Percentiles rank a stretch among this genome's conserved stretches.
Evolutionary conservation across 345 rosid species (phyloP).

Genomic region (Xanthoceras sorbifolium): DNA sequence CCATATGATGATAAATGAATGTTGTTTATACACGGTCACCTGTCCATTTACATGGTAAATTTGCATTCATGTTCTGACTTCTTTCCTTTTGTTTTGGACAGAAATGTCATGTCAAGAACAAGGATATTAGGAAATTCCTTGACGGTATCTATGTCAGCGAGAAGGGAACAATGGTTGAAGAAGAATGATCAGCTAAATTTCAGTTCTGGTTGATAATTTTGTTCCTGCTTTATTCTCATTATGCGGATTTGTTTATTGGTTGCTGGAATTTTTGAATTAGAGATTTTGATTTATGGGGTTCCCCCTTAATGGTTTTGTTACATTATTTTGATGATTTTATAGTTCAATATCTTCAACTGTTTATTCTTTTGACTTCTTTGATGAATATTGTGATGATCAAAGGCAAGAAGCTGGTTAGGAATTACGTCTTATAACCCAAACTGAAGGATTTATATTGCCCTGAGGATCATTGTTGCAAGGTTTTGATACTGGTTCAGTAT

Average conservation of each 20-base stretch:
- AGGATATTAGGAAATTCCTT: slow-evolving; percentile 29
- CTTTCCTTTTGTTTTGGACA: neutral
- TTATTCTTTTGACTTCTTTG: neutral
- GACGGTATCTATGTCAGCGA: slow-evolving; percentile 28
- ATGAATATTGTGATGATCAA: neutral
- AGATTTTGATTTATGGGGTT: neutral
- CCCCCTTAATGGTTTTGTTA: neutral
- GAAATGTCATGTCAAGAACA: slow-evolving; percentile 18
- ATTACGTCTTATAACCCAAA: neutral
- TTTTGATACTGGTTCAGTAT: too few species aligned
- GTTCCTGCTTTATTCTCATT: neutral
- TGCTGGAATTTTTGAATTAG: neutral
- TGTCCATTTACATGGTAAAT: too few species aligned
- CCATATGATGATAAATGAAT: too few species aligned
- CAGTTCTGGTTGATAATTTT: neutral
- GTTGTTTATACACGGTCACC: too few species aligned
- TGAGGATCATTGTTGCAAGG: neutral
- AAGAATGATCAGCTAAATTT: neutral
- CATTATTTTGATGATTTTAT: neutral
- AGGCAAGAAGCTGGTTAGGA: neutral
- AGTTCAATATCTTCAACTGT: neutral
- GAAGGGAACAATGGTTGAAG: slow-evolving; percentile 6
- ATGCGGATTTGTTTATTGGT: neutral
- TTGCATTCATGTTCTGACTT: neutral
- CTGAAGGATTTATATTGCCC: neutral